Base-by-base conservation (phyloP, 768 basidiomycete genomes). In the Tricholoma bakamatsutake region DNA sequence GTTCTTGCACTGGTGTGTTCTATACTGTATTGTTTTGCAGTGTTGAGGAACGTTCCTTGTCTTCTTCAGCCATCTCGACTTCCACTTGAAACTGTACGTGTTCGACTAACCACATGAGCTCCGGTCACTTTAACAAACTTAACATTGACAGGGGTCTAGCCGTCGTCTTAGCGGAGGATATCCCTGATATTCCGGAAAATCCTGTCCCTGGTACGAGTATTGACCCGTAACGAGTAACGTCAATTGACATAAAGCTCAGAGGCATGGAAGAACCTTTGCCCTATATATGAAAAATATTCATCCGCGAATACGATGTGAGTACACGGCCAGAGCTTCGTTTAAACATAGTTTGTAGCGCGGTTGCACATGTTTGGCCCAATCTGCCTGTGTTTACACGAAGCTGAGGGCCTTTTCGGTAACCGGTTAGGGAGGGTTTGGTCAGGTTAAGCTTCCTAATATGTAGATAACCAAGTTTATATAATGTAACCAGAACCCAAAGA, bases 1-100 rank as follows among this genome's bases (percentile, higher is more conserved):
- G 76, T 66, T 56, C 13, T 31, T 56, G 13, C 55, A 57, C 35
- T 55, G 56, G 48, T 55, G 40, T 4, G 53, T 21, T 10, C 5
- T 50, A 7, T 34, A 12, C 8, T 10, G 5, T 18, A n/a, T 4
- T 24, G 4, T 1, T 17, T n/a, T 30, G n/a, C 9, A 13, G 1
- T 52, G 5, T 27, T 42, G 8, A 24, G 4, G 17, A 9, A 2
- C 28, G 8, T n/a, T 46, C 3, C 52, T 18, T 40, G 43, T 24
- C 11, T 15, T 10, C 6, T 24, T 6, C 13, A 60, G 53, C 24
- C 50, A 56, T 34, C 55, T 55, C 24, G 54, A 59, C 24, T 50
- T 50, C 46, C 58, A 59, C 17, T 35, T 52, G 5, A 50, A 55
- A 15, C 4, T 59, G 58, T 56, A n/a, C n/a, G 54, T 53, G 15